A percentile compares a stretch with the other conserved stretches of the same genome.
phyloP scores from a whole-genome alignment of 2,329 filamentous ascomycete species.

The Decorospora gaudefroyi region DNA sequence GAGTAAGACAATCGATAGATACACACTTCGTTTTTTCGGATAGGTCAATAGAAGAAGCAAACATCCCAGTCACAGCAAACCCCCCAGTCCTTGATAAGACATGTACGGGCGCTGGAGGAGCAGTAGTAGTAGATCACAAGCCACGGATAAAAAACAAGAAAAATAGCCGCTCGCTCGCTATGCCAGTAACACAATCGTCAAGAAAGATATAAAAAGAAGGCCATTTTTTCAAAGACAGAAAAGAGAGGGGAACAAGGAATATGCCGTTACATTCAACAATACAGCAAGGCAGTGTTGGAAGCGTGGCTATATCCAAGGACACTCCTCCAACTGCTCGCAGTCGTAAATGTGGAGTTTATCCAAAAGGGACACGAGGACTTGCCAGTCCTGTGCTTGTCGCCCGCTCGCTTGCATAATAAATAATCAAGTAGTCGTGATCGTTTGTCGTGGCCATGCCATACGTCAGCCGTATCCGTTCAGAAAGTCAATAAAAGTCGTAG shows the following conservation, averaged over 20 bases:
- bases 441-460: constrained; percentile 37
- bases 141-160: constrained; percentile 2
- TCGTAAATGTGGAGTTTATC: no score
- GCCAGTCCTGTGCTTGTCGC: constrained; percentile 12
- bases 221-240: constrained; percentile 7
- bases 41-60: constrained; percentile 10
- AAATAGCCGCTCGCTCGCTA: constrained; percentile 36
- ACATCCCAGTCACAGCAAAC: constrained; percentile 14
- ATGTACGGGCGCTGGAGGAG: neutral
- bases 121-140: constrained; percentile 16
- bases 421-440: constrained; percentile 20
- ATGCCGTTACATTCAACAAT: constrained; percentile 9
- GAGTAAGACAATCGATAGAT: constrained; percentile 14
- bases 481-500: constrained; percentile 27
- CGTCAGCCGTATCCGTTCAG: constrained; percentile 32
- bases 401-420: constrained; percentile 10
- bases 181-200: constrained; percentile 48
- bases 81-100: no score
- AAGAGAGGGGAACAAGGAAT: constrained; percentile 1
- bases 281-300: constrained; percentile 15
- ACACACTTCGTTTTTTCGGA: constrained; percentile 19
- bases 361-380: constrained; percentile 8
- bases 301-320: constrained; percentile 11
- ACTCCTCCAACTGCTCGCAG: constrained; percentile 10
- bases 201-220: constrained; percentile 21